These are phyloP conservation scores for Fragosphaeria purpurea DNA, from an alignment of 2,329 filamentous ascomycete species.

Conservation along the genomic window DNA sequence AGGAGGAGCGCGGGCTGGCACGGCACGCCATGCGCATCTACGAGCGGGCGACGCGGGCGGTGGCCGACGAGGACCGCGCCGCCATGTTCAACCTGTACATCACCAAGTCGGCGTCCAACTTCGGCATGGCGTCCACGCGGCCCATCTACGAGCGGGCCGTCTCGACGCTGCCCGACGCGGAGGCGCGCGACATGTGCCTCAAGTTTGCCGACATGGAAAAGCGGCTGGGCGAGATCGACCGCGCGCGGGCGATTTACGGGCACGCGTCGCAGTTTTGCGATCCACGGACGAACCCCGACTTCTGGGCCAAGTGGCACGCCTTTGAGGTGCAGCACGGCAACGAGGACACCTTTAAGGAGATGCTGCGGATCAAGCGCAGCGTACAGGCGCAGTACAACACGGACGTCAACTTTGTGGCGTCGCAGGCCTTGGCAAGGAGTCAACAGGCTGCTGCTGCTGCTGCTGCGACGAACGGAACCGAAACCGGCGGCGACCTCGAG, in stretches of 20 bases:
- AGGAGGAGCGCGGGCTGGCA: conserved; percentile 89
- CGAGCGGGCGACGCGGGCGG: conserved; percentile 88
- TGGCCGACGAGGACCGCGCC: conserved; percentile 85
- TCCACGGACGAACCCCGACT: conserved; percentile 75
- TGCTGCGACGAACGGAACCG: conserved; percentile 22
- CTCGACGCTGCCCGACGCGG: conserved; percentile 79
- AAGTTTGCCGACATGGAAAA: conserved; percentile 72
- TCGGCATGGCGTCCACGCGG: conserved; percentile 86
- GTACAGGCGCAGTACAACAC: conserved; percentile 98
- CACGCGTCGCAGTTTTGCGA: conserved; percentile 97
- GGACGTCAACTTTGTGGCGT: conserved; percentile 96
- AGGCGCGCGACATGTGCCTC: conserved; percentile 95
- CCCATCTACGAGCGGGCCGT: conserved; percentile 96
- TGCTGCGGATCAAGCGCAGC: conserved; percentile 94
- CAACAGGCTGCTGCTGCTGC: conserved; percentile 44
- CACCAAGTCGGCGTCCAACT: conserved; percentile 80
- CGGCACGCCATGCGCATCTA: conserved; percentile 98
- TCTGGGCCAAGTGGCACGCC: conserved; percentile 94
- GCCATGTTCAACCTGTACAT: conserved; percentile 99
- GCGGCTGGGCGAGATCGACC: conserved; percentile 59
- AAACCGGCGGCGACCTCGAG: conserved; percentile 30
- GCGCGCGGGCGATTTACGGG: conserved; percentile 88
- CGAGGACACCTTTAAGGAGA: conserved; percentile 98
- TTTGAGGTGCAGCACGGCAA: conserved; percentile 98
- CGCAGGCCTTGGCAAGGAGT: conserved; percentile 77